A percentile compares a stretch with the other conserved stretches of the same genome.
These are phyloP conservation scores for Chaetomiaceae sp. DNA, from an alignment of 2,329 filamentous ascomycete species.

Conservation along the genomic window DNA sequence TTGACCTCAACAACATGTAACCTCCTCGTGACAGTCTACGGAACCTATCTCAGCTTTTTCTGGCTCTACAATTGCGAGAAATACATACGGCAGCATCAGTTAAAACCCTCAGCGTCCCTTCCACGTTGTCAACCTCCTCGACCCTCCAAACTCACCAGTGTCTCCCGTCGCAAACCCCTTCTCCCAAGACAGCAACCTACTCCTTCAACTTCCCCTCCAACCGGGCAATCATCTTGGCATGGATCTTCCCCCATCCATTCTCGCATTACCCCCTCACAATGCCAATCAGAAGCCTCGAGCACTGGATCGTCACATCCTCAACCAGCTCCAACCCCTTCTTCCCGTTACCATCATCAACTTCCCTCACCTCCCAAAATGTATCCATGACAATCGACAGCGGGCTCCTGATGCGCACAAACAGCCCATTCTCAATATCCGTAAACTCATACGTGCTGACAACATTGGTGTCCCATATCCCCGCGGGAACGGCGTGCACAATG, in stretches of 20 bases:
- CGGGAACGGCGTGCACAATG: constrained; percentile 48
- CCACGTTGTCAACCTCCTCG: background rate
- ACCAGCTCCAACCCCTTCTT: constrained; percentile 37
- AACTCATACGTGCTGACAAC: constrained; percentile 53
- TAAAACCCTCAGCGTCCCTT: background rate
- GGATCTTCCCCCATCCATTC: constrained; percentile 46
- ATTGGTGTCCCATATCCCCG: constrained; percentile 51
- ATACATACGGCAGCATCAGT: too few species aligned
- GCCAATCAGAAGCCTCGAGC: constrained; percentile 45
- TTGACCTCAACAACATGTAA: too few species aligned
- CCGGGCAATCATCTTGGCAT: constrained; percentile 43
- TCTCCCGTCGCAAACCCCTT: background rate
- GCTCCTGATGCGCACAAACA: constrained; percentile 49
- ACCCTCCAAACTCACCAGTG: too few species aligned
- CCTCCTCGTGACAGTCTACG: too few species aligned
- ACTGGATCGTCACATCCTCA: constrained; percentile 48
- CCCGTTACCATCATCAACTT: constrained; percentile 25
- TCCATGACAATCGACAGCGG: constrained; percentile 51
- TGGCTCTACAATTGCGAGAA: too few species aligned
- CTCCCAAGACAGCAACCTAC: background rate
- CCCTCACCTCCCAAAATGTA: constrained; percentile 44
- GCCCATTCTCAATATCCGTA: constrained; percentile 43
- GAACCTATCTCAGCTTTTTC: too few species aligned
- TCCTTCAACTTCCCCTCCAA: constrained; percentile 31
- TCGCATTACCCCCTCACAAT: constrained; percentile 50